Base-by-base conservation (phyloP, 2,329 filamentous ascomycete genomes). In the Lachnum nothofagi region DNA sequence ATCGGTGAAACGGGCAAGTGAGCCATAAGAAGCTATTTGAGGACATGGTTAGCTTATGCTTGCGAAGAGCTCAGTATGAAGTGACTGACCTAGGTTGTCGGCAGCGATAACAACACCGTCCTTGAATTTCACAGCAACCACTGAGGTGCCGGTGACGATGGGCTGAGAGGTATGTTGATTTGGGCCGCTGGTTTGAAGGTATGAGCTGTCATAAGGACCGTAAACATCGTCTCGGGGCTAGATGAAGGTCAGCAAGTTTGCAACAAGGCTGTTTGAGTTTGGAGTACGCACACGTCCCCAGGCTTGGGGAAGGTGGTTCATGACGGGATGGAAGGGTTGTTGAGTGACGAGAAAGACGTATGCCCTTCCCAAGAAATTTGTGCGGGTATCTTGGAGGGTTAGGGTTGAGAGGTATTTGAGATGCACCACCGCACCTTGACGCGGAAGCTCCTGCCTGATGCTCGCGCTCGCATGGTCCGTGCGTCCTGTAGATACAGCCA, bases 191-290 rank as follows among this genome's bases (percentile, higher is more conserved):
- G 71, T 76, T 62, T 88, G 81, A 67, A 97, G 84, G 70, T 91
- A 91, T 51, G 90, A 88, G 65, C 78, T 75, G 72, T 97, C 88
- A 72, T 98, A 98, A 64, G 86, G 77, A 63, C 93, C 93, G 73
- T 97, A 98, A 66, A 97, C 78, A 71, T 98, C 93, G 72, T 98
- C 88, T 79, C 93, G 86, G 67, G 93, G 93, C 93, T 98, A 64
- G 54, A 46, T 39, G 46, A 49, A 40, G 39, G 63, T 74, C 68
- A 74, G 70, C 62, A 54, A 58, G 52, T 39, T 57, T n/a, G 40
- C 10, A 45, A 42, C 42, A 39, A 50, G 47, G 35, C 45, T 27
- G 24, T 33, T 46, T 40, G 29, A 47, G 25, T 22, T 39, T n/a
- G 31, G 44, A 53, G 14, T 23, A 73, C 81, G 66, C 78, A 86